A percentile compares a stretch with the other conserved stretches of the same genome.
Conservation (phyloP, 208 protist species). For the Trypanosoma boissoni region DNA sequence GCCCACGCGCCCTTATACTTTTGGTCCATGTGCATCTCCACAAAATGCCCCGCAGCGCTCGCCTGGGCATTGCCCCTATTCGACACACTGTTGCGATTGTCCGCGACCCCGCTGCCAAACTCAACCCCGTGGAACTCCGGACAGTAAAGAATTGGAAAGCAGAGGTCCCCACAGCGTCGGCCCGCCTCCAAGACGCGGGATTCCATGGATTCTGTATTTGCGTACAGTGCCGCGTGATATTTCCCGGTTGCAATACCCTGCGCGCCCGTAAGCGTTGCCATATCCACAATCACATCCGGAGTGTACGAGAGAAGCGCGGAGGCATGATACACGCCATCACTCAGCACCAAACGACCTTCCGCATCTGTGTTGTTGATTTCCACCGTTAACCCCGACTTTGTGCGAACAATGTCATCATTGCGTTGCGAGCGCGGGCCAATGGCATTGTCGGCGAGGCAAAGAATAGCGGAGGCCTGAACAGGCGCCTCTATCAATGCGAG, state of each 20-base stretch:
- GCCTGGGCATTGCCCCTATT: slow-evolving; percentile 68
- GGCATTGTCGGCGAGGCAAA: slow-evolving; percentile 91
- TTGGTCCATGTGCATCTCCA: slow-evolving; percentile 56
- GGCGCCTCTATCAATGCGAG: slow-evolving; percentile 45
- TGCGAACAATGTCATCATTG: slow-evolving; percentile 85
- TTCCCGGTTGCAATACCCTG: slow-evolving; percentile 82
- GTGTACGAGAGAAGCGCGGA: slow-evolving; percentile 67
- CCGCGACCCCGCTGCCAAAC: slow-evolving; percentile 66
- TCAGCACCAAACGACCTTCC: slow-evolving; percentile 90
- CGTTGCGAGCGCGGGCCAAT: slow-evolving; percentile 71
- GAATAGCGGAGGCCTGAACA: slow-evolving; percentile 41
- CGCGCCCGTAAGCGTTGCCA: slow-evolving; percentile 92
- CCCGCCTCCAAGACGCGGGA: slow-evolving; percentile 43
- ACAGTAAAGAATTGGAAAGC: slow-evolving; percentile 85
- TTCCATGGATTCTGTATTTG: slow-evolving; percentile 73
- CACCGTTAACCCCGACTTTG: slow-evolving; percentile 86
- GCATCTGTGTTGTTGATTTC: slow-evolving; percentile 94
- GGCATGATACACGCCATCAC: slow-evolving; percentile 89
- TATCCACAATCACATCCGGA: slow-evolving; percentile 83
- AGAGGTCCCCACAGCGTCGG: slow-evolving; percentile 67
- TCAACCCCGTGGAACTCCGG: slow-evolving; percentile 82
- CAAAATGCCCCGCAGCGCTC: slow-evolving; percentile 83
- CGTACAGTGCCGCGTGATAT: slow-evolving; percentile 78
- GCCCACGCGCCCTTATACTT: slow-evolving; percentile 77
- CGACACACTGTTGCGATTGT: slow-evolving; percentile 69